Evolutionary conservation across 2,329 filamentous ascomycete genomes (phyloP), one percentile per base, ranked within the genome.

Genomic region (Fusarium nematophilum): DNA sequence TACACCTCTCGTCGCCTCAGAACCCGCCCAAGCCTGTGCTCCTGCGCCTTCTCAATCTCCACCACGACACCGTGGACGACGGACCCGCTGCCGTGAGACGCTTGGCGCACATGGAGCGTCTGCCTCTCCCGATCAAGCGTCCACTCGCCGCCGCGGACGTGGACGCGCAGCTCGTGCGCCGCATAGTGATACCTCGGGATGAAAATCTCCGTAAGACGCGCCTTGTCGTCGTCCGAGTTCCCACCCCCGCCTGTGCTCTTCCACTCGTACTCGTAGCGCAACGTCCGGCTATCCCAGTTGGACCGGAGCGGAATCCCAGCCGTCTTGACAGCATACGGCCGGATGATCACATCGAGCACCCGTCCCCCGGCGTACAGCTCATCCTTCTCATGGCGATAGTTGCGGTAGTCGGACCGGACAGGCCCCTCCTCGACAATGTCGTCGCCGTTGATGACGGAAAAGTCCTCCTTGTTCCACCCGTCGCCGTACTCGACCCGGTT

Each of bases 391-490:
- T 75, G 70, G 0, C 34, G 36, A 5, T 64, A 26, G 26, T 77
- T 76, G n/a, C 73, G 65, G 46, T 75, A 73, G 42, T 78, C 73
- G 4, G 54, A 57, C 3, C 57, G 65, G 0, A 68, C 62, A 1
- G 70, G 66, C 2, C 59, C 57, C 9, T 72, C 60, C 7, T 70
- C 71, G 1, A 68, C 65, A 9, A 65, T 58, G 1, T 67, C 67
- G 47, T 78, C 70, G 15, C 74, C 70, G 7, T 77, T 78, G 15
- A 78, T 66, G 18, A 79, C 63, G 0, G 77, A 79, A 43, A 79
- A 79, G 38, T 79, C 76, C 50, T 79, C 76, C 48, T 73, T 77
- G 51, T 79, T 79, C 76, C 76, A 79, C 2, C 76, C 74, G 9
- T 79, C 76, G 0, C 76, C 76, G 8, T 75, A 75, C 57, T 75